Evolutionary conservation across 2,329 filamentous ascomycete genomes (phyloP).

Genomic region (Xylariaceae sp.): DNA sequence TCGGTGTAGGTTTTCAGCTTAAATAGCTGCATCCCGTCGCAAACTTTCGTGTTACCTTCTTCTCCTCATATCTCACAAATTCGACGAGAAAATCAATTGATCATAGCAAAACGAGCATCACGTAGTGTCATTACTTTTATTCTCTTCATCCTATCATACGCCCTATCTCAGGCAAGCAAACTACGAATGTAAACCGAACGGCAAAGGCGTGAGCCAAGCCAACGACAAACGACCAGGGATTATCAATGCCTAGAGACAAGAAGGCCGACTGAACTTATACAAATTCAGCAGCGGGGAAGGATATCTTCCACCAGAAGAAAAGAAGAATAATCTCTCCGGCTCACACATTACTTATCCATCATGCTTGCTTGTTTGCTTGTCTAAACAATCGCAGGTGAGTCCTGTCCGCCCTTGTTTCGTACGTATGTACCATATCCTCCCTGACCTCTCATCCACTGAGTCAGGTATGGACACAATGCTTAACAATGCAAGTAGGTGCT

Average conservation of each 20-base stretch:
- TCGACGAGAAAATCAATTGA: too few relatives aligned
- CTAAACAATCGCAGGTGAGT: background rate
- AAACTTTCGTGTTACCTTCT: too few relatives aligned
- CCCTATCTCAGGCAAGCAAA: too few relatives aligned
- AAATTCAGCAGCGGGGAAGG: slow-evolving; percentile 4
- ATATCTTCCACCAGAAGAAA: background rate
- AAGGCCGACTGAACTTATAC: slow-evolving; percentile 7
- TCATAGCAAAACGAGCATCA: too few relatives aligned
- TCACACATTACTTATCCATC: slow-evolving; percentile 6
- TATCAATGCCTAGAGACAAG: slow-evolving; percentile 10
- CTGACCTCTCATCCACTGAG: background rate
- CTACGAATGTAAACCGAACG: too few relatives aligned
- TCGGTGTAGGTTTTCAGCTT: too few relatives aligned
- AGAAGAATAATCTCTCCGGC: background rate
- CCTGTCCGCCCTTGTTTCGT: slow-evolving; percentile 5
- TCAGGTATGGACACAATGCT: background rate
- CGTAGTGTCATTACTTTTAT: too few relatives aligned
- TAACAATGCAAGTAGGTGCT: too few relatives aligned
- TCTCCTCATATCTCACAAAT: too few relatives aligned
- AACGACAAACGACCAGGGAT: background rate
- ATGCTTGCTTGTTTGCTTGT: slow-evolving; percentile 6
- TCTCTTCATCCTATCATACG: too few relatives aligned
- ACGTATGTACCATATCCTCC: background rate
- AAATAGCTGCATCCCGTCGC: too few relatives aligned
- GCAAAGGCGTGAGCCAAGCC: background rate